A percentile compares a stretch with the other conserved stretches of the same genome.
These are phyloP conservation scores for Gaeumannomyces sp. DNA, from an alignment of 2,329 filamentous ascomycete species.

Conservation along the genomic window DNA sequence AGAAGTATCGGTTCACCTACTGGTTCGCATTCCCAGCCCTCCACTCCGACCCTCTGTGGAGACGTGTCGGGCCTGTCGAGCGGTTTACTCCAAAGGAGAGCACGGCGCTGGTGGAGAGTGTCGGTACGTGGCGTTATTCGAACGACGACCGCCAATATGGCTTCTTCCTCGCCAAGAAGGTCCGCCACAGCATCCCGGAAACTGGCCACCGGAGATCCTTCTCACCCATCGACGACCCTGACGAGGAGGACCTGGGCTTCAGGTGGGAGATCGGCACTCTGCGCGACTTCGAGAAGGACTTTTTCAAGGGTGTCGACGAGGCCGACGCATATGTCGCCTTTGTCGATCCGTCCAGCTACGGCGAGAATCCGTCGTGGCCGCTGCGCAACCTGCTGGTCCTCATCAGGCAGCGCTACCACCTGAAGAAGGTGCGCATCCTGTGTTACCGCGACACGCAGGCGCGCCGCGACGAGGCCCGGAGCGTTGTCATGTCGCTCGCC, in stretches of 20 bases:
- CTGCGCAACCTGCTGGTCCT: conserved; percentile 83
- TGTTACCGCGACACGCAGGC: conserved; percentile 83
- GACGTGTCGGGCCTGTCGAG: conserved; percentile 46
- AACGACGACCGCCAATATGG: conserved; percentile 81
- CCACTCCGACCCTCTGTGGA: conserved; percentile 83
- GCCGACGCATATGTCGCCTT: conserved; percentile 81
- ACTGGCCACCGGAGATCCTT: not conserved
- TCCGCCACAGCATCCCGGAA: conserved; percentile 30
- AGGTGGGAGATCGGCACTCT: conserved; percentile 74
- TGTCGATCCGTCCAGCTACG: conserved; percentile 86
- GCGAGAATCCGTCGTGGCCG: conserved; percentile 85
- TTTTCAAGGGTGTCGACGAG: conserved; percentile 68
- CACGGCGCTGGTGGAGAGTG: conserved; percentile 68
- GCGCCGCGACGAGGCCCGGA: conserved; percentile 72
- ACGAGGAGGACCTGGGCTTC: conserved; percentile 52
- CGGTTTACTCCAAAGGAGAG: conserved; percentile 64
- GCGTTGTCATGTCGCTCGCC: conserved; percentile 65
- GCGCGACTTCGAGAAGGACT: conserved; percentile 74
- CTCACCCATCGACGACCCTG: conserved; percentile 45
- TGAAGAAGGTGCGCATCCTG: conserved; percentile 73
- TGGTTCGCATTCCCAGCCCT: conserved; percentile 96
- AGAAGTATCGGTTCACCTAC: conserved; percentile 97
- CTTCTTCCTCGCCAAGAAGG: conserved; percentile 89
- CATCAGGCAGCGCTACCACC: conserved; percentile 72
- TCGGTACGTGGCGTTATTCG: conserved; percentile 82